Percentiles rank a stretch among this genome's conserved stretches.
Evolutionary conservation across 2,329 filamentous ascomycete species (phyloP).

Genomic region (Aureobasidium sp.): DNA sequence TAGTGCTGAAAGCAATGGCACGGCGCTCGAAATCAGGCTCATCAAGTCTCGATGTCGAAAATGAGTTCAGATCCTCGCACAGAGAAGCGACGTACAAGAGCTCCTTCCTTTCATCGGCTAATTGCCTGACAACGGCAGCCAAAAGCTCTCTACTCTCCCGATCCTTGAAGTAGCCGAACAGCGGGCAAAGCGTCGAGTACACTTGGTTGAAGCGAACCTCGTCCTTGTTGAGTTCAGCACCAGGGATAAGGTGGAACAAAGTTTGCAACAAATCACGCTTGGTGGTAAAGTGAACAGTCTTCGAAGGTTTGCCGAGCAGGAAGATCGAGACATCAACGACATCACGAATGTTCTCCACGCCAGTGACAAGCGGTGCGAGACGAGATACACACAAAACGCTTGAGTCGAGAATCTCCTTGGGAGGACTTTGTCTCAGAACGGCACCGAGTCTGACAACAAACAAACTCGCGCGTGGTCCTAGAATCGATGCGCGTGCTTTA

Average conservation of each 20-base stretch:
- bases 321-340: slow-evolving; percentile 73
- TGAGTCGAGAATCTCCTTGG: slow-evolving; percentile 68
- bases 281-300: slow-evolving; percentile 70
- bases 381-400: slow-evolving; percentile 73
- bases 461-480: slow-evolving; percentile 58
- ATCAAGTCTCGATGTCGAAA: slow-evolving; percentile 61
- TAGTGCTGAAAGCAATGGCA: slow-evolving; percentile 62
- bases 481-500: slow-evolving; percentile 47
- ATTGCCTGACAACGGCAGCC: slow-evolving; percentile 61
- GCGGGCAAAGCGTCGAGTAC: slow-evolving; percentile 64
- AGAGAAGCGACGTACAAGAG: slow-evolving; percentile 57
- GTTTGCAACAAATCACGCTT: slow-evolving; percentile 76
- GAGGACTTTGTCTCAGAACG: slow-evolving; percentile 49
- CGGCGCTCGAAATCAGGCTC: slow-evolving; percentile 83
- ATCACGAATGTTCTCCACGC: slow-evolving; percentile 60
- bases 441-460: slow-evolving; percentile 49
- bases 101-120: slow-evolving; percentile 55
- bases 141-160: slow-evolving; percentile 64
- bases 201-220: slow-evolving; percentile 53
- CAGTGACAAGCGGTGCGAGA: slow-evolving; percentile 60
- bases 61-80: slow-evolving; percentile 75
- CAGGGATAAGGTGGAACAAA: slow-evolving; percentile 68
- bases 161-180: slow-evolving; percentile 90
- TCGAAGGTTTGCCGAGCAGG: slow-evolving; percentile 74
- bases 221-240: slow-evolving; percentile 50